A percentile compares a stretch with the other conserved stretches of the same genome.
These are phyloP conservation scores for Cystobasidium pallidum DNA, from an alignment of 1,284 basidiomycete genomes.

Conservation along the genomic window DNA sequence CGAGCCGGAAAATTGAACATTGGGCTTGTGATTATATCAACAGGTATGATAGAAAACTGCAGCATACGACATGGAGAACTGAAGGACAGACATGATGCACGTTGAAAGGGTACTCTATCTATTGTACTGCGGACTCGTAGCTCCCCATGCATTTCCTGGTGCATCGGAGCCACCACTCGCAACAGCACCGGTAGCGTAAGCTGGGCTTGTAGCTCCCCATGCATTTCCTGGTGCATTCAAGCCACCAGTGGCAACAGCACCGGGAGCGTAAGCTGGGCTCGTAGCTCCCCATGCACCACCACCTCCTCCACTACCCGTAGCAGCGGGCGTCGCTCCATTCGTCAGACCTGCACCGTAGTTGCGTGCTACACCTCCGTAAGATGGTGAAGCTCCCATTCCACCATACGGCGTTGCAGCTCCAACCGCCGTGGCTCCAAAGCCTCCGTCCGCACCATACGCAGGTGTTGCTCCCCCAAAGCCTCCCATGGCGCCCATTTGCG, in stretches of 20 bases:
- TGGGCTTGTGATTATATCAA: neutral
- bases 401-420: constrained; percentile 29
- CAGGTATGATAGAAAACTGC: neutral
- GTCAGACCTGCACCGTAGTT: constrained; percentile 24
- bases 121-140: constrained; percentile 29
- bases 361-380: constrained; percentile 32
- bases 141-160: too few species aligned
- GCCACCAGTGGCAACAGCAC: too few species aligned
- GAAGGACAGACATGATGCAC: neutral
- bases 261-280: constrained; percentile 5
- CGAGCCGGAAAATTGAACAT: neutral
- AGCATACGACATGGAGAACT: neutral
- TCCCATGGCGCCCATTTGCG: constrained; percentile 18
- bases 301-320: neutral
- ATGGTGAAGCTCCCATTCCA: constrained; percentile 10
- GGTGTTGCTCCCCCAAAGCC: constrained; percentile 33
- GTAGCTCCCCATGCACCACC: constrained; percentile 18
- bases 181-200: too few species aligned
- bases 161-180: too few species aligned
- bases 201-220: constrained; percentile 7
- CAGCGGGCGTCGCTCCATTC: constrained; percentile 13
- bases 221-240: too few species aligned
- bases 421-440: neutral
- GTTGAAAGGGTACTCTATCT: neutral
- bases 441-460: constrained; percentile 2